A percentile compares a stretch with the other conserved stretches of the same genome.
These are phyloP conservation scores for Geosmithia flava DNA, from an alignment of 2,329 filamentous ascomycete species.

Conservation along the genomic window DNA sequence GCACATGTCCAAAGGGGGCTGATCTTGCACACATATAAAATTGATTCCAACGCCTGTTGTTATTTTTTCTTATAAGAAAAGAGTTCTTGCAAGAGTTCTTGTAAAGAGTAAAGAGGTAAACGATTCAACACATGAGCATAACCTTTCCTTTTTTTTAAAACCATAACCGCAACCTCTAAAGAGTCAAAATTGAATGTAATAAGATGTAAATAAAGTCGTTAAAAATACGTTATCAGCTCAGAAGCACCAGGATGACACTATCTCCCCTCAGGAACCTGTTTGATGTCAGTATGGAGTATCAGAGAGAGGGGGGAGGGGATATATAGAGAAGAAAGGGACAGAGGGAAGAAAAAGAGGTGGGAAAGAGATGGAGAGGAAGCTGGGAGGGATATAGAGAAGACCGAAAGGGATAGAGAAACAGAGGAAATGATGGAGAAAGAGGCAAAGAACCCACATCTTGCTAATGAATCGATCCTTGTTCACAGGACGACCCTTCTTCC, in stretches of 20 bases:
- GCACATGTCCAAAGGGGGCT: no score
- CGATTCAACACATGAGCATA: not conserved
- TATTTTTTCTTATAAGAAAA: not conserved
- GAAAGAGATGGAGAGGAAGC: no score
- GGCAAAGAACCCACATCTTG: conserved; percentile 75
- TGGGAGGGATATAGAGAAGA: no score
- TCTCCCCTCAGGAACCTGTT: conserved; percentile 73
- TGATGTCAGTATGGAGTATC: not conserved
- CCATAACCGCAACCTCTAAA: no score
- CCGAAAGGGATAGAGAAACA: no score
- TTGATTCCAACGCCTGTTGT: conserved; percentile 1
- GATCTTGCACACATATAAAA: not conserved
- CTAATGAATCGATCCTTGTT: conserved; percentile 98
- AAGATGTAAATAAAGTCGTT: not conserved
- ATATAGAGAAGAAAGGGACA: no score
- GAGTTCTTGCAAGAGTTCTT: no score
- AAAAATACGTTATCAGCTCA: conserved; percentile 43
- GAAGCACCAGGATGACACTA: conserved; percentile 74
- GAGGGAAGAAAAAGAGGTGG: no score
- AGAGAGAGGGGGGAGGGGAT: no score
- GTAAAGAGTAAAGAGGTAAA: not conserved
- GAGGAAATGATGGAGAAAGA: no score
- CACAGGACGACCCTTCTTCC: conserved; percentile 79
- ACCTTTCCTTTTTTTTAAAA: not conserved
- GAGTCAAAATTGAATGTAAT: not conserved